A percentile compares a stretch with the other conserved stretches of the same genome.
Evolutionary conservation across 305 asterid genomes (phyloP).

Genomic region (Fraxinus angustifolia): DNA sequence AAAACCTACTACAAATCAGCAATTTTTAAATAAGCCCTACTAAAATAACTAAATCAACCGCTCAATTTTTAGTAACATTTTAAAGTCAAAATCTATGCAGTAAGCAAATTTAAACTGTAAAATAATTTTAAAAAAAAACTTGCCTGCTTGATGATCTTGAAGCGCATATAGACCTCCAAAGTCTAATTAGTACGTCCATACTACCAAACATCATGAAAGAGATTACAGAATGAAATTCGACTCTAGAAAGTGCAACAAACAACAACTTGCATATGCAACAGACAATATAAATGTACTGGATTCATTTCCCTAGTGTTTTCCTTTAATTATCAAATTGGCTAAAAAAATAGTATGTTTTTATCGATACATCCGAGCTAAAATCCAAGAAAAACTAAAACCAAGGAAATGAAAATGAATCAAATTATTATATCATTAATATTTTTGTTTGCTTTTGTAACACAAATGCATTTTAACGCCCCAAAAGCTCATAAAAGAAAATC

Average conservation of each 20-base stretch:
- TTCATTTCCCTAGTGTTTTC: background rate
- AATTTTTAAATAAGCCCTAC: background rate
- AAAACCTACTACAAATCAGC: background rate
- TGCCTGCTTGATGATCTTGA: conserved; percentile 73
- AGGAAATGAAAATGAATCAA: background rate
- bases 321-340: background rate
- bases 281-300: background rate
- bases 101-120: background rate
- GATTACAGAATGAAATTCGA: background rate
- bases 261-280: background rate
- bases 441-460: too few relatives aligned
- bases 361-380: background rate
- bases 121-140: background rate
- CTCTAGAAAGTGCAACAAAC: background rate
- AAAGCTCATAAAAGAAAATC: too few relatives aligned
- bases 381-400: background rate
- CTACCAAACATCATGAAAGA: background rate
- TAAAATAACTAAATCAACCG: background rate
- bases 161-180: background rate
- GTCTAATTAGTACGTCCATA: background rate
- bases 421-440: background rate
- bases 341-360: background rate
- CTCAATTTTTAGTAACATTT: background rate
- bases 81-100: background rate
- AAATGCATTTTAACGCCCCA: too few relatives aligned